A percentile compares a stretch with the other conserved stretches of the same genome.
phyloP scores from a whole-genome alignment of 1,139 yeast genomes.

The Pichia cactophila region DNA sequence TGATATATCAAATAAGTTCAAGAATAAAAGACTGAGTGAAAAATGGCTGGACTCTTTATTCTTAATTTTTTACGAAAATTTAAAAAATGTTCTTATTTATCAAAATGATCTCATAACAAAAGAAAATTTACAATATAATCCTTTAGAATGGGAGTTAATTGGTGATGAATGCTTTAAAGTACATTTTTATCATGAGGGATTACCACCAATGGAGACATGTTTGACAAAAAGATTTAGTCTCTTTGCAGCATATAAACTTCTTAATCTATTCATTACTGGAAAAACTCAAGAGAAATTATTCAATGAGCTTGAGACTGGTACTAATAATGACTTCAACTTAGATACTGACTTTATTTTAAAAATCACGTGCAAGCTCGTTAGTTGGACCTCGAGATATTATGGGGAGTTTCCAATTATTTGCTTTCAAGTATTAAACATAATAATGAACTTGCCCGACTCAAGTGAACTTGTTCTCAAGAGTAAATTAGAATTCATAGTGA shows the following conservation, averaged over 20 bases:
- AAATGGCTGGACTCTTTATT: constrained; percentile 90
- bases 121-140: constrained; percentile 63
- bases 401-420: constrained; percentile 27
- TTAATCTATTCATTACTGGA: constrained; percentile 23
- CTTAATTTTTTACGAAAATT: constrained; percentile 79
- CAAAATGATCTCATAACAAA: constrained; percentile 54
- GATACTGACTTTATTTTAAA: constrained; percentile 22
- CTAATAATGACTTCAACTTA: constrained; percentile 7
- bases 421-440: constrained; percentile 16
- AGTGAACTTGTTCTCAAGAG: constrained; percentile 20
- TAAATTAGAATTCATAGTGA: constrained; percentile 21
- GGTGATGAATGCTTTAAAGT: constrained; percentile 78
- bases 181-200: constrained; percentile 71
- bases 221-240: constrained; percentile 69
- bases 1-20: constrained; percentile 32
- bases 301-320: constrained; percentile 13
- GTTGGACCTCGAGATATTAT: constrained; percentile 29
- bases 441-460: constrained; percentile 18
- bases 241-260: constrained; percentile 34
- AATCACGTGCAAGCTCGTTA: constrained; percentile 22
- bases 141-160: constrained; percentile 89
- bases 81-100: constrained; percentile 83
- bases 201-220: constrained; percentile 71
- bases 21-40: constrained; percentile 79
- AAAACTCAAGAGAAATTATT: constrained; percentile 17